Evolutionary conservation across 2,329 filamentous ascomycete species (phyloP).

Genomic region (Fusarium albidum): DNA sequence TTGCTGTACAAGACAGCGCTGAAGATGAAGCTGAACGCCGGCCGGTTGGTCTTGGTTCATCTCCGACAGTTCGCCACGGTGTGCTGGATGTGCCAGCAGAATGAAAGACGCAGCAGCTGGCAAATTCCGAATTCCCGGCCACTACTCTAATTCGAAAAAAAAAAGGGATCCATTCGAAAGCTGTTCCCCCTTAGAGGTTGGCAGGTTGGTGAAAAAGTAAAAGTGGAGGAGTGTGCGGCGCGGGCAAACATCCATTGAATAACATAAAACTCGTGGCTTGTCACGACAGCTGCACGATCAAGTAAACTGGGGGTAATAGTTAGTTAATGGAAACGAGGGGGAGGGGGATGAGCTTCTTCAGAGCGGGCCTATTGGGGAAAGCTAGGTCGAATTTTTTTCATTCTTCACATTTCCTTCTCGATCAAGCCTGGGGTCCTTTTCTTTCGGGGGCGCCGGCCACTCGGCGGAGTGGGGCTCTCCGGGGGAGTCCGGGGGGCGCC

Average conservation of each 20-base stretch:
- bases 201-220: conserved; percentile 21
- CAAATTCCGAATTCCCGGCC: too few relatives aligned
- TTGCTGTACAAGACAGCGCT: too few relatives aligned
- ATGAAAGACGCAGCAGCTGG: too few relatives aligned
- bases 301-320: conserved; percentile 51
- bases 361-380: conserved; percentile 31
- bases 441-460: conserved; percentile 37
- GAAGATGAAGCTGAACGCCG: too few relatives aligned
- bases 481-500: conserved; percentile 33
- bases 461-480: conserved; percentile 38
- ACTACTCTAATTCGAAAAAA: too few relatives aligned
- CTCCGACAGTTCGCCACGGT: too few relatives aligned
- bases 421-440: conserved; percentile 16
- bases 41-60: too few relatives aligned
- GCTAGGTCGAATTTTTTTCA: conserved; percentile 22
- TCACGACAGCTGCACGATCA: conserved; percentile 46
- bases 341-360: conserved; percentile 13
- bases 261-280: conserved; percentile 39
- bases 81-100: too few relatives aligned
- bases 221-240: conserved; percentile 26
- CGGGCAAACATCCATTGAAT: too few relatives aligned
- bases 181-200: conserved; percentile 30
- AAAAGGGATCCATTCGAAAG: not conserved
- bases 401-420: conserved; percentile 15
- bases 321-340: conserved; percentile 37